Percentiles rank a stretch among this genome's conserved stretches.
These are phyloP conservation scores for Leucoagaricus sp. DNA, from an alignment of 1,284 basidiomycete species.

Conservation along the genomic window DNA sequence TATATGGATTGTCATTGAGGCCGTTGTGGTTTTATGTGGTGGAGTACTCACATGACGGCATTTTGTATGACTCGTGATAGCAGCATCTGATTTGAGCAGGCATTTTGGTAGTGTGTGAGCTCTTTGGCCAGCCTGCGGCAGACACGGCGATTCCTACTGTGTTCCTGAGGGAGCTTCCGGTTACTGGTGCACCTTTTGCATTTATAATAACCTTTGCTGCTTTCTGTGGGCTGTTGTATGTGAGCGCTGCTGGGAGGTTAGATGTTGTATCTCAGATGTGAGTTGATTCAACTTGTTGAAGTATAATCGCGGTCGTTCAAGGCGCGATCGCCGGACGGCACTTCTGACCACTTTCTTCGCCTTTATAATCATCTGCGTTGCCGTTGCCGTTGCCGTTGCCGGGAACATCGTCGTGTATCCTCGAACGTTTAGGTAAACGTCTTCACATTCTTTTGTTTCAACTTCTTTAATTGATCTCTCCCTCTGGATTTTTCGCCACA, in stretches of 20 bases:
- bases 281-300: conserved; percentile 57
- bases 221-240: conserved; percentile 58
- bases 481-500: conserved; percentile 57
- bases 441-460: neutral
- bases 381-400: no score
- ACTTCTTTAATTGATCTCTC: neutral
- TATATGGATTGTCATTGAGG: conserved; percentile 61
- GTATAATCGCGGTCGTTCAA: conserved; percentile 63
- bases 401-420: conserved; percentile 65
- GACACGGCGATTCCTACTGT: conserved; percentile 59
- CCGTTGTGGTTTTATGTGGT: conserved; percentile 65
- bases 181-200: conserved; percentile 55
- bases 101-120: conserved; percentile 59
- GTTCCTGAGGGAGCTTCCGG: conserved; percentile 50
- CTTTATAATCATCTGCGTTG: conserved; percentile 43
- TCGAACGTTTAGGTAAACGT: conserved; percentile 52
- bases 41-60: conserved; percentile 54
- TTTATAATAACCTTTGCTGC: conserved; percentile 52
- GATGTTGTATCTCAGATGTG: conserved; percentile 59
- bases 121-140: conserved; percentile 56
- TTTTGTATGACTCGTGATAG: no score
- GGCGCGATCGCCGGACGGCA: conserved; percentile 41
- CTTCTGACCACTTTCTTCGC: conserved; percentile 41
- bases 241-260: conserved; percentile 54
- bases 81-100: conserved; percentile 33